phyloP scores from a whole-genome alignment of 2,329 filamentous ascomycete species.

The Calycina herbarum region DNA sequence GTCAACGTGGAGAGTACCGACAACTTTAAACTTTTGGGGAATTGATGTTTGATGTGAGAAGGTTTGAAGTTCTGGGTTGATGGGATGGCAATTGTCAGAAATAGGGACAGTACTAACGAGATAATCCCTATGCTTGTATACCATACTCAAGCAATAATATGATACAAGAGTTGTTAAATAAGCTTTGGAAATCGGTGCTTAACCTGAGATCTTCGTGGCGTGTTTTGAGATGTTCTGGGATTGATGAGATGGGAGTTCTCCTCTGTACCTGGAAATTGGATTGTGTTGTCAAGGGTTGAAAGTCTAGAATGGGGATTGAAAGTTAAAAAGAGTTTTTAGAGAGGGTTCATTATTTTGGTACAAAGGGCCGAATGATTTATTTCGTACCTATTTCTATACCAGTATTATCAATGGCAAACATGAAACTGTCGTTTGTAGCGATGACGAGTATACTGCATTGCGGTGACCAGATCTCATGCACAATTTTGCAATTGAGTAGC shows the following conservation, averaged over 20 bases:
- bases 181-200: neutral
- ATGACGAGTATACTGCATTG: no score
- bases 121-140: neutral
- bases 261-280: neutral
- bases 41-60: no score
- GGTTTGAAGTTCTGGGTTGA: neutral
- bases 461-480: neutral
- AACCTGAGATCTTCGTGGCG: neutral
- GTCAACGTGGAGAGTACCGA: no score
- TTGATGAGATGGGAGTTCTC: neutral
- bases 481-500: neutral
- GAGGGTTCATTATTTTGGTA: neutral
- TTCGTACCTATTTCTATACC: no score
- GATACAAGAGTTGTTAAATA: neutral
- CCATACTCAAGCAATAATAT: neutral
- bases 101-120: neutral
- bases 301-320: neutral
- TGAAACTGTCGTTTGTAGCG: no score
- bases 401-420: no score
- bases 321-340: neutral
- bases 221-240: neutral
- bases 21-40: no score
- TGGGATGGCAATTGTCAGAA: neutral
- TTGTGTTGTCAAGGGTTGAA: neutral
- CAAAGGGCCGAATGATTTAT: neutral